Evolutionary conservation across 2,329 filamentous ascomycete genomes (phyloP).

Genomic region (Purpureocillium takamizusanense): DNA sequence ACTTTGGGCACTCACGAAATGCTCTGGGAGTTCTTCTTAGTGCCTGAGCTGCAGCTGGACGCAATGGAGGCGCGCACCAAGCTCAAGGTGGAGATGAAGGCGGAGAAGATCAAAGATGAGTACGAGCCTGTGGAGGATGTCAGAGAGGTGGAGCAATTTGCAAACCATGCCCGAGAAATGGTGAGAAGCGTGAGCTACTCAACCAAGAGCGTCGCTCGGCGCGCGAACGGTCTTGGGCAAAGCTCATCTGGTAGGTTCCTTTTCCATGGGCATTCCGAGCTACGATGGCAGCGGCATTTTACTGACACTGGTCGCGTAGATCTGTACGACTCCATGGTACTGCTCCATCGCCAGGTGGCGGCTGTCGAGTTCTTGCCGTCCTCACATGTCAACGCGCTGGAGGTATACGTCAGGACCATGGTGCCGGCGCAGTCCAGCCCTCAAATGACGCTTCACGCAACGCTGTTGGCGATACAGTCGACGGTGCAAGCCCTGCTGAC

Average conservation of each 20-base stretch:
- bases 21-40: constrained; percentile 97
- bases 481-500: constrained; percentile 75
- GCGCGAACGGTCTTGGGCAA: constrained; percentile 65
- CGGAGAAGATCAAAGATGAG: constrained; percentile 82
- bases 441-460: constrained; percentile 62
- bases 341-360: constrained; percentile 43
- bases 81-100: constrained; percentile 73
- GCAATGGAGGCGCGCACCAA: constrained; percentile 85
- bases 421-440: constrained; percentile 65
- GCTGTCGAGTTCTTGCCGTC: constrained; percentile 58
- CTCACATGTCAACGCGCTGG: constrained; percentile 60
- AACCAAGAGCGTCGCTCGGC: constrained; percentile 72
- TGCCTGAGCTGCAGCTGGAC: constrained; percentile 83
- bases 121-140: constrained; percentile 76
- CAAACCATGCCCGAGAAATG: constrained; percentile 83
- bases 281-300: neutral
- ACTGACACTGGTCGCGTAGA: constrained; percentile 33
- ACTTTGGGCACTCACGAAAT: constrained; percentile 96
- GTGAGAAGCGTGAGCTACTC: constrained; percentile 77
- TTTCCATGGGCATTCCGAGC: neutral
- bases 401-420: constrained; percentile 60
- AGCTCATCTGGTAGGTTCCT: constrained; percentile 44
- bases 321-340: constrained; percentile 54
- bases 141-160: constrained; percentile 85
- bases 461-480: constrained; percentile 70